phyloP scores from a whole-genome alignment of 1,139 yeast species.

The Pneumocystis oryctolagi region DNA sequence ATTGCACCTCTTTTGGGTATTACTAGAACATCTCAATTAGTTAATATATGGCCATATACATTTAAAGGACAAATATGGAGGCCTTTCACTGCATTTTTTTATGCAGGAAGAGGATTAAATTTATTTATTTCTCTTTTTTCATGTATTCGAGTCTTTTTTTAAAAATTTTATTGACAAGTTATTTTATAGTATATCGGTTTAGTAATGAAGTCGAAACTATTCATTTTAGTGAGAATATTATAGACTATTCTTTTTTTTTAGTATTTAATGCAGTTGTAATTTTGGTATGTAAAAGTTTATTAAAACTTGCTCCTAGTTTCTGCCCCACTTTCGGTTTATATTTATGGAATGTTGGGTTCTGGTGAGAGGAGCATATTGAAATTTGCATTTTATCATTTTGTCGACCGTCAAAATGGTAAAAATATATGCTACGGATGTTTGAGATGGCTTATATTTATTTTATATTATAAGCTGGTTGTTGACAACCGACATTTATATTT shows the following conservation, averaged over 20 bases:
- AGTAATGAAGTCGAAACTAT: slow-evolving; percentile 22
- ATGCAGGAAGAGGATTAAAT: slow-evolving; percentile 20
- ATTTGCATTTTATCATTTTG: background rate
- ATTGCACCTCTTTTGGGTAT: slow-evolving; percentile 17
- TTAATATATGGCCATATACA: slow-evolving; percentile 22
- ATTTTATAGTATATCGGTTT: slow-evolving; percentile 21
- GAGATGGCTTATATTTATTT: background rate
- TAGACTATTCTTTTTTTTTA: slow-evolving; percentile 24
- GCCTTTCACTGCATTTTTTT: slow-evolving; percentile 24
- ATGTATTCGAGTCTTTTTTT: background rate
- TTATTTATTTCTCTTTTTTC: slow-evolving; percentile 14
- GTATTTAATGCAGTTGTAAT: slow-evolving; percentile 21
- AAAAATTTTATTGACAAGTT: background rate
- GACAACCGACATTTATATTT: background rate
- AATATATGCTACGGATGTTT: background rate
- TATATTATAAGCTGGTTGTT: background rate
- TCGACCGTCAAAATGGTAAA: background rate
- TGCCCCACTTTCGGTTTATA: background rate
- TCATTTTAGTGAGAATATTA: slow-evolving; percentile 20
- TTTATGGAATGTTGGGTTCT: background rate
- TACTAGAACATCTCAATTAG: slow-evolving; percentile 15
- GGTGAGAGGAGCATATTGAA: background rate
- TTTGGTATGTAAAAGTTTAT: slow-evolving; percentile 18
- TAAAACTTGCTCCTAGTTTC: background rate
- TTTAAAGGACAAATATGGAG: slow-evolving; percentile 23